Percentiles rank a stretch among this genome's conserved stretches.
These are phyloP conservation scores for Entomortierella chlamydospora DNA, from an alignment of 192 early-diverging fungal genomes.

Conservation along the genomic window DNA sequence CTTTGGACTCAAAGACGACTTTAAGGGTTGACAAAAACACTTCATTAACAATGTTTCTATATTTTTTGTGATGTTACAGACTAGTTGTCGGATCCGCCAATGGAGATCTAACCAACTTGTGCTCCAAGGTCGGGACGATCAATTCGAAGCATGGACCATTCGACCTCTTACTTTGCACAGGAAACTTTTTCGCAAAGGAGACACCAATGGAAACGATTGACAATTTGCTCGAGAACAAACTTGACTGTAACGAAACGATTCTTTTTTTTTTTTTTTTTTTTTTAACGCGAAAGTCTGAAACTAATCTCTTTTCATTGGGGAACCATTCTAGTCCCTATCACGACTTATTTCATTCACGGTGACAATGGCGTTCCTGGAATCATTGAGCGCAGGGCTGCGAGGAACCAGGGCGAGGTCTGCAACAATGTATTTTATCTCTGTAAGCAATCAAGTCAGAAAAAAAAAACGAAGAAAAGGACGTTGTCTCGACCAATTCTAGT, in stretches of 20 bases:
- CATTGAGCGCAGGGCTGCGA: conserved; percentile 62
- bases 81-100: conserved; percentile 82
- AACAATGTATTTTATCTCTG: conserved; percentile 80
- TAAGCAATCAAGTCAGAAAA: too few relatives aligned
- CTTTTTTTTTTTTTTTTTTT: background rate
- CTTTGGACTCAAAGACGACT: too few relatives aligned
- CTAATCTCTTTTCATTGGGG: background rate
- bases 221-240: conserved; percentile 66
- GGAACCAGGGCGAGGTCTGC: conserved; percentile 78
- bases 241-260: conserved; percentile 43
- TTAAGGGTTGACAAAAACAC: background rate
- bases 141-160: conserved; percentile 90
- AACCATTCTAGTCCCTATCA: conserved; percentile 66
- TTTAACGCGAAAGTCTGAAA: background rate
- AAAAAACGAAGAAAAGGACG: too few relatives aligned
- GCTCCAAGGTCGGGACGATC: conserved; percentile 79
- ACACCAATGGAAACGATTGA: conserved; percentile 60
- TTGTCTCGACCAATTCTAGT: background rate
- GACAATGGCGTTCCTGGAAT: conserved; percentile 67
- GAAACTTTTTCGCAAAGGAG: conserved; percentile 80
- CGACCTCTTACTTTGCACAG: conserved; percentile 81
- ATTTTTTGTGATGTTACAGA: conserved; percentile 44
- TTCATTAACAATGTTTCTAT: background rate
- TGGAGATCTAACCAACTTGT: conserved; percentile 73
- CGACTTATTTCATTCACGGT: conserved; percentile 83